phyloP scores from a whole-genome alignment of 2,329 filamentous ascomycete species.

The Gyromitra esculenta region DNA sequence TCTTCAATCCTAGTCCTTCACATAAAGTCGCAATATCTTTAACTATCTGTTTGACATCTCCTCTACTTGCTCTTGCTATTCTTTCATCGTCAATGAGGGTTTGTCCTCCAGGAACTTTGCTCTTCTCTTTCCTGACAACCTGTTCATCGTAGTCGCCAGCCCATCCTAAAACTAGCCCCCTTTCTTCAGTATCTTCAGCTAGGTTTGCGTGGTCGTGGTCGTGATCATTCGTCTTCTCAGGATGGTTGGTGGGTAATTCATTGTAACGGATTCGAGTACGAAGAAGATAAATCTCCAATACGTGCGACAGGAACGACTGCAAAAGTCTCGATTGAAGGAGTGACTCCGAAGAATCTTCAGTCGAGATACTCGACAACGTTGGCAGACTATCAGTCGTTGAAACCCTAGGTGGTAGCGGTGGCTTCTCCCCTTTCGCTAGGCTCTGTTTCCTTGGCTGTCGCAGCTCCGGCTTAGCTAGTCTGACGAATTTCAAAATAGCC shows the following conservation, averaged over 20 bases:
- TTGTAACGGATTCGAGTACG: conserved; percentile 43
- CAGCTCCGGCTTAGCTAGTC: conserved; percentile 68
- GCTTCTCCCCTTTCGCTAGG: conserved; percentile 45
- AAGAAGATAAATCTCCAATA: conserved; percentile 75
- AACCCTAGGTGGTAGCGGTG: conserved; percentile 65
- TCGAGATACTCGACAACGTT: conserved; percentile 59
- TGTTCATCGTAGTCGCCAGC: conserved; percentile 52
- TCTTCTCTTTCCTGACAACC: conserved; percentile 51
- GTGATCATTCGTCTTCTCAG: not conserved
- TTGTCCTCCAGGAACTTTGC: conserved; percentile 51
- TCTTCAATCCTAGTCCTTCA: conserved; percentile 49
- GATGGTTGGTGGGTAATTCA: not conserved
- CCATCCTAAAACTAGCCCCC: conserved; percentile 53
- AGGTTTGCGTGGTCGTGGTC: conserved; percentile 25
- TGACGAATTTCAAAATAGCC: conserved; percentile 71
- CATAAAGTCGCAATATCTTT: conserved; percentile 50
- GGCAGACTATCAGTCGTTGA: conserved; percentile 66
- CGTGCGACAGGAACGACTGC: conserved; percentile 79
- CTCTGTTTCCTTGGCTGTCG: conserved; percentile 67
- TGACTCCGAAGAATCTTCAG: conserved; percentile 59
- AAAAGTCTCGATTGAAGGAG: conserved; percentile 72
- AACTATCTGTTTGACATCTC: conserved; percentile 44
- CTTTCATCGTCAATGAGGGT: conserved; percentile 53
- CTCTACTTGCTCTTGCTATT: conserved; percentile 40
- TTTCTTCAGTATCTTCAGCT: conserved; percentile 35